Percentiles rank a stretch among this genome's conserved stretches.
Conservation (phyloP, 1,284 basidiomycete species). For the Psilocybe mexicana region DNA sequence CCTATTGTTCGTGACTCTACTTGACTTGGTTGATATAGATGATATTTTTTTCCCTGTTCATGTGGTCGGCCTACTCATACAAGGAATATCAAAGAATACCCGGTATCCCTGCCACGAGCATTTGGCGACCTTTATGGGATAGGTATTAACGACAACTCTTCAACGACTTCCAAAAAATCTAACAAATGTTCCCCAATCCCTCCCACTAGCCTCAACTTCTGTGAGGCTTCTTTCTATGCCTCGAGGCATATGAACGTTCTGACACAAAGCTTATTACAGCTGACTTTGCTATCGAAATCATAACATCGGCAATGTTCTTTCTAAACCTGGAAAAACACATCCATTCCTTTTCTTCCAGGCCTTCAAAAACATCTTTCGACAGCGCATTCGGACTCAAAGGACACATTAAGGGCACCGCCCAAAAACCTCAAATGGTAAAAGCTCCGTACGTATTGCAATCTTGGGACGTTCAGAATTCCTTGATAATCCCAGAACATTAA, state of each 20-base stretch:
- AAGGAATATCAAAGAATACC: constrained; percentile 58
- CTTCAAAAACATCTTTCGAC: constrained; percentile 8
- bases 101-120: constrained; percentile 41
- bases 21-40: constrained; percentile 46
- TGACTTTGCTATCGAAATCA: constrained; percentile 18
- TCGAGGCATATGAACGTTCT: neutral
- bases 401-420: neutral
- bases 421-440: neutral
- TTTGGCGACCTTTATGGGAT: constrained; percentile 73
- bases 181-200: neutral
- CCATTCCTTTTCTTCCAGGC: neutral
- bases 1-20: neutral
- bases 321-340: constrained; percentile 14
- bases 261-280: constrained; percentile 4
- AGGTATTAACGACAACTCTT: constrained; percentile 39
- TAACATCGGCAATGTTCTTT: constrained; percentile 17
- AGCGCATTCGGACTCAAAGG: constrained; percentile 17
- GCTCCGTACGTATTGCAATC: neutral
- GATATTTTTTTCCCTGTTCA: constrained; percentile 77
- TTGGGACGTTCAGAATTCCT: no score
- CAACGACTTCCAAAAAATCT: neutral
- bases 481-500: no score
- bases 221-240: constrained; percentile 44
- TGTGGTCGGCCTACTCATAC: constrained; percentile 81
- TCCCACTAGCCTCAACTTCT: constrained; percentile 63